Evolutionary conservation across 1,139 yeast species (phyloP).

Genomic region (Hyphopichia burtonii): DNA sequence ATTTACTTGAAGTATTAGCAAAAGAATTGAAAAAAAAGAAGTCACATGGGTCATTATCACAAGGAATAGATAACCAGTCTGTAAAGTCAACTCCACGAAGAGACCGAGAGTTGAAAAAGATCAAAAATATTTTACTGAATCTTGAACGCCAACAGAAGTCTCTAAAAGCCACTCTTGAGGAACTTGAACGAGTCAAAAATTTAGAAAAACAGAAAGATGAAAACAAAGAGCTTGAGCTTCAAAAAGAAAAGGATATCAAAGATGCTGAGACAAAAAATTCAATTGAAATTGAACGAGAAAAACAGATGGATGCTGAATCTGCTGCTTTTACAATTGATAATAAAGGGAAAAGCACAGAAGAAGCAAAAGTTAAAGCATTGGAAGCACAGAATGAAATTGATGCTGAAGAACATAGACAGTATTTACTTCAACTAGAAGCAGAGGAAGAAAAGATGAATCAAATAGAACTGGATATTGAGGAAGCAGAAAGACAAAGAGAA

Average conservation of each 20-base stretch:
- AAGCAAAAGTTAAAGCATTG: too few relatives aligned
- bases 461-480: not conserved
- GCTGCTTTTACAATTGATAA: not conserved
- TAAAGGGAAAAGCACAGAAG: too few relatives aligned
- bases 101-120: not conserved
- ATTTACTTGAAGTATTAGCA: constrained; percentile 6
- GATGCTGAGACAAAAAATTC: not conserved
- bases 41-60: not conserved
- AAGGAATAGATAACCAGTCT: too few relatives aligned
- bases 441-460: too few relatives aligned
- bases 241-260: not conserved
- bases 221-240: not conserved
- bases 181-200: not conserved
- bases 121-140: not conserved
- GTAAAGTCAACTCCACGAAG: not conserved
- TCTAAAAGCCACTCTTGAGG: not conserved
- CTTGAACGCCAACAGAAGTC: not conserved
- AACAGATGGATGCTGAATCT: not conserved
- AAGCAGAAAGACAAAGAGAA: not conserved
- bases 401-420: too few relatives aligned
- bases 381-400: too few relatives aligned
- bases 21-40: not conserved
- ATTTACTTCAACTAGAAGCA: too few relatives aligned
- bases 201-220: not conserved
- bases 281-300: not conserved